Conservation (phyloP, 2,329 filamentous ascomycete species). For the Thelonectria olida region DNA sequence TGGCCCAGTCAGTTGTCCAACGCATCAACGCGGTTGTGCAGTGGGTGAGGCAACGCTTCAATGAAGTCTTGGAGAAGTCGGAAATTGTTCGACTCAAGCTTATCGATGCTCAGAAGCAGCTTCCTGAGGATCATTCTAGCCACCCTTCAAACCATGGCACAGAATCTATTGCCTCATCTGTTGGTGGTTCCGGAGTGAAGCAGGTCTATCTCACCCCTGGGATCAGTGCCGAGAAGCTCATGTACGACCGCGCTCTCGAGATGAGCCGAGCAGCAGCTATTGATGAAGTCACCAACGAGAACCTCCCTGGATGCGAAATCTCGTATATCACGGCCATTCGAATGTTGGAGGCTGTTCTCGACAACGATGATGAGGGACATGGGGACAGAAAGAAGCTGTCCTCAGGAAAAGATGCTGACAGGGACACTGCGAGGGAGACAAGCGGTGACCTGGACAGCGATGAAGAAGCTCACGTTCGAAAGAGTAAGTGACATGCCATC, state of each 20-base stretch:
- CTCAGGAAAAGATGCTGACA: conserved; percentile 53
- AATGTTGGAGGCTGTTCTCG: conserved; percentile 94
- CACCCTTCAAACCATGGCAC: conserved; percentile 82
- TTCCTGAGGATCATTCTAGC: conserved; percentile 85
- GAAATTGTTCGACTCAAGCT: conserved; percentile 92
- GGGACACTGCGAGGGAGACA: conserved; percentile 45
- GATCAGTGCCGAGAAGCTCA: conserved; percentile 93
- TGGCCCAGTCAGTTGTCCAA: conserved; percentile 63
- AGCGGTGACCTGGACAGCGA: conserved; percentile 68
- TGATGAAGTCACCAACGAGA: conserved; percentile 92
- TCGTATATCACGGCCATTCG: conserved; percentile 93
- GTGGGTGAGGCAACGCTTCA: conserved; percentile 94
- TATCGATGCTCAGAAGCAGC: conserved; percentile 82
- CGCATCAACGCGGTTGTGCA: conserved; percentile 94
- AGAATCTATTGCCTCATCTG: conserved; percentile 64
- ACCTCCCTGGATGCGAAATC: conserved; percentile 86
- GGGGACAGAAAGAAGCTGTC: conserved; percentile 41
- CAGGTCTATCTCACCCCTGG: conserved; percentile 87
- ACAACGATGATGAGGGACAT: conserved; percentile 73
- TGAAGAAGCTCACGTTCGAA: conserved; percentile 77
- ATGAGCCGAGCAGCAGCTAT: conserved; percentile 96
- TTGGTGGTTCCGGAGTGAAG: conserved; percentile 74
- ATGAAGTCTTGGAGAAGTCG: conserved; percentile 95
- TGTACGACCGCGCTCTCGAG: conserved; percentile 97
- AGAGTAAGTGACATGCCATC: conserved; percentile 64